phyloP scores from a whole-genome alignment of 345 rosid species.

The Boechera divaricarpa region DNA sequence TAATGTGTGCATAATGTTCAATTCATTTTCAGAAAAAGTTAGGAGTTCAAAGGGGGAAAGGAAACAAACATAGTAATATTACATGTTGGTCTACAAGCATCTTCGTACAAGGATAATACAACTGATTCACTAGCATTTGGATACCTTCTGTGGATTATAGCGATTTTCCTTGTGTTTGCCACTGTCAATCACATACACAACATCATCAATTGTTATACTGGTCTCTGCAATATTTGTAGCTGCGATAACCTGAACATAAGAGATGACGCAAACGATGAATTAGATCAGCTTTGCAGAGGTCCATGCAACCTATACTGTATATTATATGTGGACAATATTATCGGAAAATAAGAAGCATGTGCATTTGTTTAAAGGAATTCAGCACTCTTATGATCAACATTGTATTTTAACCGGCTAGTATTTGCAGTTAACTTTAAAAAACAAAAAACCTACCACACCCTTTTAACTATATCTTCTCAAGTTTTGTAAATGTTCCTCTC shows the following conservation, averaged over 20 bases:
- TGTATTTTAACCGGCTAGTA: too few species aligned
- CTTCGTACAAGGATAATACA: constrained; percentile 16
- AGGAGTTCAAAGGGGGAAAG: constrained; percentile 1
- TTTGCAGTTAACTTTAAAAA: too few species aligned
- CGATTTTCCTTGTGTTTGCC: constrained; percentile 96
- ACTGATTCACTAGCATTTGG: constrained; percentile 14
- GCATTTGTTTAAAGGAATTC: too few species aligned
- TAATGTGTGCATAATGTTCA: background rate
- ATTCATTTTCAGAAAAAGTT: background rate
- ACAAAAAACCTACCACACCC: too few species aligned
- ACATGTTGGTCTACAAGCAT: constrained; percentile 15
- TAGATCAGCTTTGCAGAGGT: constrained; percentile 9
- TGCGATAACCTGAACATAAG: constrained; percentile 67
- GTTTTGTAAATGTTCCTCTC: too few species aligned
- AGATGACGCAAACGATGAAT: constrained; percentile 30
- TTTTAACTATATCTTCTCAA: too few species aligned
- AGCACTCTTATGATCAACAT: too few species aligned
- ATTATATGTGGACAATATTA: background rate
- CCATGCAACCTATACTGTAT: constrained; percentile 1
- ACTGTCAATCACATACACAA: constrained; percentile 87
- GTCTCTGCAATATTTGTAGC: constrained; percentile 78
- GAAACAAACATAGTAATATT: background rate
- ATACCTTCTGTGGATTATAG: constrained; percentile 90
- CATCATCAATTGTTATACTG: constrained; percentile 93
- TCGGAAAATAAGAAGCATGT: too few species aligned